Percentiles rank a stretch among this genome's conserved stretches.
Conservation (phyloP, 2,329 filamentous ascomycete genomes). For the Stemphylium vesicarium region DNA sequence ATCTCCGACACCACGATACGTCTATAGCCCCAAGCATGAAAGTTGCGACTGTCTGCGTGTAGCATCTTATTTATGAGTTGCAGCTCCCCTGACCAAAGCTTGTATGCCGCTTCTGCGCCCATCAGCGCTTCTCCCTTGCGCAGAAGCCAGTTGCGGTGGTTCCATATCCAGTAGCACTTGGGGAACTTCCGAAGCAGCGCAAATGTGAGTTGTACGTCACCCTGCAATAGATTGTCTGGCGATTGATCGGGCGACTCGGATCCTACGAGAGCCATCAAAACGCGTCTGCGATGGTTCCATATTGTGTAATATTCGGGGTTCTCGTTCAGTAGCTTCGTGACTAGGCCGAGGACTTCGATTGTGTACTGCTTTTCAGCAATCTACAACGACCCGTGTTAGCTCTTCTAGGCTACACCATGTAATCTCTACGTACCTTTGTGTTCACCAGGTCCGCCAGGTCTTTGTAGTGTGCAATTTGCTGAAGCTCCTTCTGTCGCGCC, state of each 20-base stretch:
- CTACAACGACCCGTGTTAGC: slow-evolving; percentile 29
- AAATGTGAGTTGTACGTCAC: slow-evolving; percentile 82
- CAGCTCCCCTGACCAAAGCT: slow-evolving; percentile 85
- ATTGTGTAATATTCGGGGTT: slow-evolving; percentile 91
- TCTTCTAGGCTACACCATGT: background rate
- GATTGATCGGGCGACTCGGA: slow-evolving; percentile 26
- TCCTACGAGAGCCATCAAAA: slow-evolving; percentile 67
- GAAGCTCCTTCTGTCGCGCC: slow-evolving; percentile 72
- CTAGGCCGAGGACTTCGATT: slow-evolving; percentile 67
- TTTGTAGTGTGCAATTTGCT: slow-evolving; percentile 78
- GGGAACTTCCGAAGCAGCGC: slow-evolving; percentile 84
- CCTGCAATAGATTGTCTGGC: slow-evolving; percentile 64
- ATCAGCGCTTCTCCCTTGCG: slow-evolving; percentile 72
- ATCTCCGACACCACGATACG: slow-evolving; percentile 78
- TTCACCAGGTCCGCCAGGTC: slow-evolving; percentile 72
- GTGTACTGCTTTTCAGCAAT: slow-evolving; percentile 57
- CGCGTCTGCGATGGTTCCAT: slow-evolving; percentile 85
- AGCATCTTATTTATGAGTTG: slow-evolving; percentile 88
- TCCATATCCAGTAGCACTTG: slow-evolving; percentile 99
- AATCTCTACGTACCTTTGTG: slow-evolving; percentile 60
- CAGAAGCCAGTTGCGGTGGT: slow-evolving; percentile 87
- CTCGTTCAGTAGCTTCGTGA: slow-evolving; percentile 73
- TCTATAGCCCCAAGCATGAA: slow-evolving; percentile 95
- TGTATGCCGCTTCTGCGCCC: slow-evolving; percentile 60
- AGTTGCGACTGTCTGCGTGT: slow-evolving; percentile 83